Evolutionary conservation across 345 rosid species (phyloP).

Genomic region (Carallia brachiata): DNA sequence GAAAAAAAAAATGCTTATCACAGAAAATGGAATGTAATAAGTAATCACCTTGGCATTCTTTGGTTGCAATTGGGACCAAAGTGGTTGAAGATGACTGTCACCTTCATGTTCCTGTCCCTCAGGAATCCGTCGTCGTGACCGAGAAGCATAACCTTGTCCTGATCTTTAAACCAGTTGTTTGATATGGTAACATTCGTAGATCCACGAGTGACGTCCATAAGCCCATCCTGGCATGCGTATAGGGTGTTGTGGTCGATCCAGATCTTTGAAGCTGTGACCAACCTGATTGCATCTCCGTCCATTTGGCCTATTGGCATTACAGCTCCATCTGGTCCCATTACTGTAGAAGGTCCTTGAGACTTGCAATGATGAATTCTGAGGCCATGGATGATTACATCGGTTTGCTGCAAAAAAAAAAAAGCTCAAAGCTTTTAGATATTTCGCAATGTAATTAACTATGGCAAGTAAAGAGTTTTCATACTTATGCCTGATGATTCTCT

Average conservation of each 20-base stretch:
- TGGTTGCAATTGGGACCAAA: slow-evolving; percentile 87
- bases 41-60: slow-evolving; percentile 66
- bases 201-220: slow-evolving; percentile 65
- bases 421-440: too few relatives aligned
- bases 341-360: slow-evolving; percentile 45
- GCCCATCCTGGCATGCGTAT: slow-evolving; percentile 59
- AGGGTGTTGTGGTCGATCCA: slow-evolving; percentile 82
- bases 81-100: slow-evolving; percentile 63
- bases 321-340: slow-evolving; percentile 53
- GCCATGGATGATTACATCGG: slow-evolving; percentile 71
- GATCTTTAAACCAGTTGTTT: slow-evolving; percentile 75
- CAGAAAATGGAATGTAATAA: neutral
- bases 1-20: too few relatives aligned
- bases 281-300: slow-evolving; percentile 71
- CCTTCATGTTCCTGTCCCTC: slow-evolving; percentile 64
- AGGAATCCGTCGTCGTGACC: slow-evolving; percentile 67
- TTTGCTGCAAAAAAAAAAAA: slow-evolving; percentile 29
- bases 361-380: slow-evolving; percentile 64
- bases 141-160: slow-evolving; percentile 85
- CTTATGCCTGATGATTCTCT: neutral
- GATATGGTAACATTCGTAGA: slow-evolving; percentile 54
- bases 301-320: slow-evolving; percentile 40
- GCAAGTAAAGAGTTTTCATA: neutral
- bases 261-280: slow-evolving; percentile 55
- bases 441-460: neutral